Conservation (phyloP, 768 basidiomycete species). For the Tephrocybe rancida region DNA sequence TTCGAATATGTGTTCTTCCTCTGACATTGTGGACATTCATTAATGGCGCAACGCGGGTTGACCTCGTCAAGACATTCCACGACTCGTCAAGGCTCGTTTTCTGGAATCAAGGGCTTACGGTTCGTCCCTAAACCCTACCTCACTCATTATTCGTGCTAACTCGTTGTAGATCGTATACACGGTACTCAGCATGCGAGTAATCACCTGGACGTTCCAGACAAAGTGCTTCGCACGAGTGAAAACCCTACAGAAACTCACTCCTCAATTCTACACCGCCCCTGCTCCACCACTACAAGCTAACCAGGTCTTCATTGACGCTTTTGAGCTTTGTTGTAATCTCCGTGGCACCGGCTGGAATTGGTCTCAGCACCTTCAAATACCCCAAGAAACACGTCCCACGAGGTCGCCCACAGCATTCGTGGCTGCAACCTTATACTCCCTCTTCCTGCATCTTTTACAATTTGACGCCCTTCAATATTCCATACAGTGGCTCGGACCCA, state of each 20-base stretch:
- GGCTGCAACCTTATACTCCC: slow-evolving; percentile 31
- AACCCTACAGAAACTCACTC: slow-evolving; percentile 6
- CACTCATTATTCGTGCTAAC: background rate
- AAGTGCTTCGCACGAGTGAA: slow-evolving; percentile 33
- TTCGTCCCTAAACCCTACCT: slow-evolving; percentile 24
- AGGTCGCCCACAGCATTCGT: slow-evolving; percentile 38
- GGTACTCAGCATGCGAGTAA: slow-evolving; percentile 36
- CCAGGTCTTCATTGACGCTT: slow-evolving; percentile 37
- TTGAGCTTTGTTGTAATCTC: slow-evolving; percentile 51
- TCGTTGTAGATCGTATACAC: slow-evolving; percentile 37
- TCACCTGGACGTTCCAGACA: slow-evolving; percentile 41
- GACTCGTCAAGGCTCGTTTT: slow-evolving; percentile 36
- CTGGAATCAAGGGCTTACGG: slow-evolving; percentile 47
- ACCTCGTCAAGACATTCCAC: slow-evolving; percentile 36
- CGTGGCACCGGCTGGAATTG: slow-evolving; percentile 68
- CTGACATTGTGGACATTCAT: slow-evolving; percentile 46
- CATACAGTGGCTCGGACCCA: slow-evolving; percentile 48
- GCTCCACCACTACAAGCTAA: slow-evolving; percentile 9
- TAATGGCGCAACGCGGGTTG: slow-evolving; percentile 43
- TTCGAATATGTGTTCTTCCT: slow-evolving; percentile 52
- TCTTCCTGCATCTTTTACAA: slow-evolving; percentile 35
- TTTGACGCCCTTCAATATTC: slow-evolving; percentile 48
- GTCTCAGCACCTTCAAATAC: slow-evolving; percentile 45
- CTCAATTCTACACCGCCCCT: slow-evolving; percentile 9
- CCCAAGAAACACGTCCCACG: slow-evolving; percentile 42